Base-by-base conservation (phyloP, 2,329 filamentous ascomycete genomes). In the Myriosclerotinia duriaeana region DNA sequence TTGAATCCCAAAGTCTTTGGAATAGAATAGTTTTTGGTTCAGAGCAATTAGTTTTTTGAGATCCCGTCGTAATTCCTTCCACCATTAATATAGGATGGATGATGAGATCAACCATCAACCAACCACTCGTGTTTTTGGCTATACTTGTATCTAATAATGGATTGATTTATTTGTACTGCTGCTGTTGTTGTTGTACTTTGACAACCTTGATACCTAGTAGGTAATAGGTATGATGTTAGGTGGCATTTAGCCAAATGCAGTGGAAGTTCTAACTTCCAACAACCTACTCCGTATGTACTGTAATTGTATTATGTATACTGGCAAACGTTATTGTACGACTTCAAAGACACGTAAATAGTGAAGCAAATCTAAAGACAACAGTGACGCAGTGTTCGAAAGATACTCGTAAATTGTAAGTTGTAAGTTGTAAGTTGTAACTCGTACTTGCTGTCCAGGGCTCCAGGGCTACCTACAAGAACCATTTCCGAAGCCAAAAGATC, bases 211-310 rank as follows among this genome's bases (percentile, higher is more conserved):
- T 9, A n/a, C 11, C 26, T 46, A 46, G 42, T 46, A 46, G 44
- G 15, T 2, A n/a, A n/a, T n/a, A n/a, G n/a, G 61, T 55, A 26
- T 12, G 26, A 44, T 44, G 44, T 50, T 20, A 38, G 30, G 30
- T 56, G 38, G 36, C 38, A 54, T 44, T 63, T 63, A 54, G 22
- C 26, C 50, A 42, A 44, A 59, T 59, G 56, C 26, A 46, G 42
- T 48, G 56, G 30, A 59, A 59, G 56, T 20, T 56, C 15, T 42
- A 42, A 42, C 38, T 17, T 55, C 22, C 26, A 14, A 26, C 15
- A 53, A 53, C 50, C 52, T 53, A 40, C n/a, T n/a, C n/a, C 4
- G 2, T 40, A 40, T 5, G 20, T 17, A n/a, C n/a, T n/a, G n/a
- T n/a, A n/a, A n/a, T n/a, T n/a, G n/a, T n/a, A n/a, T n/a, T n/a